phyloP scores from a whole-genome alignment of 148 eudicot species.

The Cornus controversa region DNA sequence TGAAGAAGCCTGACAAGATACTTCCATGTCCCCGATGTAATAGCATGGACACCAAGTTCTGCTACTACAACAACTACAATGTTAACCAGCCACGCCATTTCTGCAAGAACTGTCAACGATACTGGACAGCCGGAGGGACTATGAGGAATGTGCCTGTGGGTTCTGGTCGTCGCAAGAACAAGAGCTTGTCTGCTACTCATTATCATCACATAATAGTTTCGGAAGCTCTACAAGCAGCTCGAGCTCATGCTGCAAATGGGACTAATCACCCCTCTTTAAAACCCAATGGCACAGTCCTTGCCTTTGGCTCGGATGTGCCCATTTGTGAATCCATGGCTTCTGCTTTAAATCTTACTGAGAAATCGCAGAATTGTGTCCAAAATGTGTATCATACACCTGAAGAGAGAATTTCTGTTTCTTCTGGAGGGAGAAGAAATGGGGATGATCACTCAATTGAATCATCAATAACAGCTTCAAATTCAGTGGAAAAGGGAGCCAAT shows the following conservation, averaged over 20 bases:
- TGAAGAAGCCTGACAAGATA: conserved; percentile 58
- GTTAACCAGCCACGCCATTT: conserved; percentile 65
- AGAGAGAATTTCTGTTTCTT: conserved; percentile 9
- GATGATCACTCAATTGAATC: conserved; percentile 7
- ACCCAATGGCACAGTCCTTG: conserved; percentile 28
- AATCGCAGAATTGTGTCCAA: conserved; percentile 5
- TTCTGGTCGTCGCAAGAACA: conserved; percentile 65
- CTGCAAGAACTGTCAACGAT: conserved; percentile 66
- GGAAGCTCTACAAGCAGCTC: conserved; percentile 23
- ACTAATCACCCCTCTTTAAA: conserved; percentile 17
- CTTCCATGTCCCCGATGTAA: conserved; percentile 67
- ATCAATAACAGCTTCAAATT: conserved; percentile 19
- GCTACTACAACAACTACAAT: conserved; percentile 70
- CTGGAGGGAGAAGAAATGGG: conserved; percentile 18
- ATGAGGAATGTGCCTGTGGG: conserved; percentile 73
- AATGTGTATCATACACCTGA: conserved; percentile 22
- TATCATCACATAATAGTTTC: conserved; percentile 32
- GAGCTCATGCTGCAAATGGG: conserved; percentile 17
- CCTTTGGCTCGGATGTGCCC: conserved; percentile 35
- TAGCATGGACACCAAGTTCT: conserved; percentile 69
- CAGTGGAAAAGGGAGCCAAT: conserved; percentile 25
- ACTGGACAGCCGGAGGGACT: conserved; percentile 70
- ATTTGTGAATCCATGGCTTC: conserved; percentile 32
- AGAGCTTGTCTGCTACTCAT: conserved; percentile 30
- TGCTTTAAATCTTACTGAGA: conserved; percentile 19